Base-by-base conservation (phyloP, 352 stramenopile genomes). In the Phytophthora pluvialis region DNA sequence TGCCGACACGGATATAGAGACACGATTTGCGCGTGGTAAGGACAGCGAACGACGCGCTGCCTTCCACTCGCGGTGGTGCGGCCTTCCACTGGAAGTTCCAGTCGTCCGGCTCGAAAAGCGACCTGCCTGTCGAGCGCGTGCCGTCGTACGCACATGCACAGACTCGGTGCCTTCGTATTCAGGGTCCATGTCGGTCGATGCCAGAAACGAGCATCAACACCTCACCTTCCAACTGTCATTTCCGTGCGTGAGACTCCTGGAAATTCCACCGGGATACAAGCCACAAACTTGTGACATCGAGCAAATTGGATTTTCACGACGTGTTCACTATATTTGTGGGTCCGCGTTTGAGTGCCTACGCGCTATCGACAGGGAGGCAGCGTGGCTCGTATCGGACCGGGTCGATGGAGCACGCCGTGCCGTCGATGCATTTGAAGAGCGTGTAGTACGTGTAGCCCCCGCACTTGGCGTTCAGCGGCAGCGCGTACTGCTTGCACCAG, bases 361-460 rank as follows among this genome's bases (percentile, higher is more conserved):
- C 9, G 48, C 11, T 39, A 16, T 47, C n/a, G n/a, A 53, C 21
- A 1, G 64, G 50, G 6, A 72, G 45, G 18, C 64, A 72, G 21
- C 52, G 60, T 15, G 64, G 58, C 10, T 67, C 50, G 28, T 50
- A 62, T 10, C 50, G 60, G 6, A 8, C 18, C 3, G 60, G 50
- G 38, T 64, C 64, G 32, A 72, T 56, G 15, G 18, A 60, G 35
- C 64, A 72, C 11, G 39, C 25, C 15, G 64, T 72, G 50, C 64
- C 51, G 10, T 72, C 32, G 33, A 72, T 50, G 29, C 64, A 72
- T 45, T 64, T 67, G 45, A 72, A 68, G 38, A 67, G 36, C 16
- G 64, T 68, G 64, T 69, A 72, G 64, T 69, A 68, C 25, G 46
- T 21, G 33, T 68, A 72, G 38, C 64, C 64, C 3, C 58, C 64